A percentile compares a stretch with the other conserved stretches of the same genome.
Evolutionary conservation across 2,329 filamentous ascomycete genomes (phyloP).

Genomic region (Coleophoma crateriformis): DNA sequence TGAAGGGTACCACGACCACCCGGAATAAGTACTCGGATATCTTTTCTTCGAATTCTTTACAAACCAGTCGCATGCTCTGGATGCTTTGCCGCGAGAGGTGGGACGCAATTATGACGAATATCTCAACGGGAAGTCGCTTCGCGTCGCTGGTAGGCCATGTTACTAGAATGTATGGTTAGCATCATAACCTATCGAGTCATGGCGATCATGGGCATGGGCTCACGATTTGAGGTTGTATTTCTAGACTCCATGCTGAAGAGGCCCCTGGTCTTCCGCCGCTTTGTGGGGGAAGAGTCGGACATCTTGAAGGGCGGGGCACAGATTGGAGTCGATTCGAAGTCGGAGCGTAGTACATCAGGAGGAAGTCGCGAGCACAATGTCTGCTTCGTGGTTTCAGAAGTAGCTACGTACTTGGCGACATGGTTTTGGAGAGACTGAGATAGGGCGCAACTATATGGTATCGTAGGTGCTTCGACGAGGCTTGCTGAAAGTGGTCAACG

Average conservation of each 20-base stretch:
- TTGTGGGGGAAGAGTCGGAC: conserved; percentile 10
- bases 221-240: neutral
- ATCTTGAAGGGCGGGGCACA: neutral
- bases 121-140: conserved; percentile 47
- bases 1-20: conserved; percentile 61
- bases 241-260: conserved; percentile 3
- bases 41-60: conserved; percentile 50
- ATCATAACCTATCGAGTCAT: neutral
- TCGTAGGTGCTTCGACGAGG: too few species aligned
- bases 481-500: too few species aligned
- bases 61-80: conserved; percentile 56
- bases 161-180: neutral
- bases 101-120: conserved; percentile 52
- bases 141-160: conserved; percentile 30
- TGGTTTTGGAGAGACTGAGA: too few species aligned
- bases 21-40: conserved; percentile 54
- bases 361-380: too few species aligned
- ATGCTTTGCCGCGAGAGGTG: conserved; percentile 53
- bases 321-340: too few species aligned
- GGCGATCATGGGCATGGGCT: neutral
- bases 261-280: conserved; percentile 17
- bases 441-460: too few species aligned
- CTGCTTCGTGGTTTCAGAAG: too few species aligned
- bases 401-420: too few species aligned
- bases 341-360: too few species aligned